These are phyloP conservation scores for Tylopilus sp. DNA, from an alignment of 1,284 basidiomycete species.

Conservation along the genomic window DNA sequence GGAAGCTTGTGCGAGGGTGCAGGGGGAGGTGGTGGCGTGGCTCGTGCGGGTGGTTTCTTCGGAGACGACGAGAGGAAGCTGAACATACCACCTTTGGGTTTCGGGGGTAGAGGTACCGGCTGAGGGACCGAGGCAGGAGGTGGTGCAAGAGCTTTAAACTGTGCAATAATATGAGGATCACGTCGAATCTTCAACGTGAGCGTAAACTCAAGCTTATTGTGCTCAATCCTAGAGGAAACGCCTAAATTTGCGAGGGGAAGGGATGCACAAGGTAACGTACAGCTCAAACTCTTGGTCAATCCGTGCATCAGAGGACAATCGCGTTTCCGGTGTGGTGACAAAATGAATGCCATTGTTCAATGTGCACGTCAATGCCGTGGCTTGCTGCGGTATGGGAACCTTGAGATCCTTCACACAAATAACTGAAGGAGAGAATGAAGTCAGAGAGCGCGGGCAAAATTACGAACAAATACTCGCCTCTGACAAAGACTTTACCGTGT, in stretches of 20 bases:
- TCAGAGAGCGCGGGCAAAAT: neutral
- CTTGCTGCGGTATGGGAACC: conserved; percentile 70
- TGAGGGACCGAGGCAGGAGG: conserved; percentile 47
- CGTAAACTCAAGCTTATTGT: conserved; percentile 88
- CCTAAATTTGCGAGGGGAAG: neutral
- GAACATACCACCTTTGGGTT: conserved; percentile 61
- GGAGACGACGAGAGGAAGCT: conserved; percentile 75
- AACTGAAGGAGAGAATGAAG: conserved; percentile 47
- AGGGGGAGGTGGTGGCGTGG: conserved; percentile 36
- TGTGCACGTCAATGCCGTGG: conserved; percentile 81
- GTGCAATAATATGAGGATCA: conserved; percentile 75
- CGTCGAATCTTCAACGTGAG: conserved; percentile 79
- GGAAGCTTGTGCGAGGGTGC: conserved; percentile 41
- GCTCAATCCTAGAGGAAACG: conserved; percentile 60
- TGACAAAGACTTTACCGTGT: conserved; percentile 91
- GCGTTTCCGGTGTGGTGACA: conserved; percentile 84
- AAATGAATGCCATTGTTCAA: conserved; percentile 97
- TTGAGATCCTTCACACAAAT: conserved; percentile 69
- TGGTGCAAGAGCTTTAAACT: conserved; percentile 58
- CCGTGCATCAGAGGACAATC: conserved; percentile 57
- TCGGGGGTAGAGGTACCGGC: conserved; percentile 41
- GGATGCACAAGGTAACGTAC: conserved; percentile 44
- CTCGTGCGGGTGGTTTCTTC: conserved; percentile 55
- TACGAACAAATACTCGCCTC: conserved; percentile 48
- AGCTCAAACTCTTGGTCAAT: conserved; percentile 95